These are phyloP conservation scores for Eustoma russellianum DNA, from an alignment of 257 asterid species.

Conservation along the genomic window DNA sequence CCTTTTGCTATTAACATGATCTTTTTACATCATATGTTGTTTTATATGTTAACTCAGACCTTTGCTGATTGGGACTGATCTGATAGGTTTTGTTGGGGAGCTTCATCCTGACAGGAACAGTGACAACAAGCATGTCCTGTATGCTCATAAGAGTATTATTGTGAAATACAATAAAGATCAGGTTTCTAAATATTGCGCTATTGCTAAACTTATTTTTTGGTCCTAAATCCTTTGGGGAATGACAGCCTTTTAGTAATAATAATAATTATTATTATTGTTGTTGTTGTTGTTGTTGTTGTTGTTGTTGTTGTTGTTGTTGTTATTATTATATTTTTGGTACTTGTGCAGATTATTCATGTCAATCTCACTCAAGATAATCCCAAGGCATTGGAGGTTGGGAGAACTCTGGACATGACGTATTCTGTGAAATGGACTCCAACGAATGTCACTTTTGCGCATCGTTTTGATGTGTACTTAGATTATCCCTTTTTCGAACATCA, in stretches of 20 bases:
- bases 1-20: not conserved
- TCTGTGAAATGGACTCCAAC: slow-evolving; percentile 84
- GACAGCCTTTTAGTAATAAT: no score
- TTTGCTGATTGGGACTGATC: slow-evolving; percentile 3
- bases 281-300: not conserved
- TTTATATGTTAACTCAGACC: not conserved
- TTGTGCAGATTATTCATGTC: slow-evolving; percentile 80
- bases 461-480: slow-evolving; percentile 93
- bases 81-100: slow-evolving; percentile 46
- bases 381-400: slow-evolving; percentile 76
- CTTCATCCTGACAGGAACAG: slow-evolving; percentile 36
- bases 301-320: slow-evolving; percentile 3
- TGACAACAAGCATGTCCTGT: slow-evolving; percentile 40
- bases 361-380: slow-evolving; percentile 82
- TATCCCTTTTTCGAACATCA: slow-evolving; percentile 98
- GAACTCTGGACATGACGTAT: slow-evolving; percentile 67
- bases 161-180: slow-evolving; percentile 47
- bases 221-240: no score
- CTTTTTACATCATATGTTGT: not conserved
- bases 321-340: slow-evolving; percentile 6
- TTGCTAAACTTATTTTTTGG: not conserved
- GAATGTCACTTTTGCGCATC: slow-evolving; percentile 72
- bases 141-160: slow-evolving; percentile 39
- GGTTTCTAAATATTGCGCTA: slow-evolving; percentile 18
- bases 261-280: no score